Conservation (phyloP, 2,329 filamentous ascomycete species). For the Shiraia sp. region DNA sequence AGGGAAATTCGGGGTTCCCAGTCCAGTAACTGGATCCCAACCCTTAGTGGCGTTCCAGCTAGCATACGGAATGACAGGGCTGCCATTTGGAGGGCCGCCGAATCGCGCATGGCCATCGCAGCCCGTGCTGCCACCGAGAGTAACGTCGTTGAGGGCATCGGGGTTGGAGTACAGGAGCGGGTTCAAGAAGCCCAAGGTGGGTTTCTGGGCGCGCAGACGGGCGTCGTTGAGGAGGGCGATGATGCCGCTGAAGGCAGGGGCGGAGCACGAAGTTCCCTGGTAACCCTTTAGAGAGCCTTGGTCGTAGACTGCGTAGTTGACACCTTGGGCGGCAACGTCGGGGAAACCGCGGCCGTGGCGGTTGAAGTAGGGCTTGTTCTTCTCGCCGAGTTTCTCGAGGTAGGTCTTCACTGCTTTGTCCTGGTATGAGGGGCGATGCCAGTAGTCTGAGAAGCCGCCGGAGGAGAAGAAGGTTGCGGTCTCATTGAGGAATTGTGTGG, state of each 20-base stretch:
- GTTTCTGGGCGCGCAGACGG: conserved; percentile 54
- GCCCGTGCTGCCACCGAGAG: conserved; percentile 39
- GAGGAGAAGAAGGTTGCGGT: conserved; percentile 53
- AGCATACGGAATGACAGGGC: conserved; percentile 35
- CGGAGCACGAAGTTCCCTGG: conserved; percentile 54
- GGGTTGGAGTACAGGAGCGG: conserved; percentile 59
- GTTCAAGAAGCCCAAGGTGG: conserved; percentile 62
- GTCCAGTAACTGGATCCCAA: conserved; percentile 42
- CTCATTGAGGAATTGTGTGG: conserved; percentile 53
- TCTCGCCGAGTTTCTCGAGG: conserved; percentile 46
- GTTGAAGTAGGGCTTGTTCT: conserved; percentile 55
- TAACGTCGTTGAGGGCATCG: conserved; percentile 54
- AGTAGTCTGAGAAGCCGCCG: conserved; percentile 54
- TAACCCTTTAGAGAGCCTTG: conserved; percentile 44
- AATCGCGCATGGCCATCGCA: conserved; percentile 40
- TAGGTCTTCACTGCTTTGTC: conserved; percentile 50
- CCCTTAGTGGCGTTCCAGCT: conserved; percentile 37
- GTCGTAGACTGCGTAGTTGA: conserved; percentile 40
- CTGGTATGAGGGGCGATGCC: conserved; percentile 57
- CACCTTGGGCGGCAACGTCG: conserved; percentile 65
- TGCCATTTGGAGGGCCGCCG: conserved; percentile 30
- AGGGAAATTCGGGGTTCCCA: conserved; percentile 36
- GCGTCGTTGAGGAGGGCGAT: conserved; percentile 66
- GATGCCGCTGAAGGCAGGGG: conserved; percentile 62
- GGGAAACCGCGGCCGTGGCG: conserved; percentile 62